Evolutionary conservation across 1,139 yeast genomes (phyloP).

Genomic region (Torulaspora pretoriensis): DNA sequence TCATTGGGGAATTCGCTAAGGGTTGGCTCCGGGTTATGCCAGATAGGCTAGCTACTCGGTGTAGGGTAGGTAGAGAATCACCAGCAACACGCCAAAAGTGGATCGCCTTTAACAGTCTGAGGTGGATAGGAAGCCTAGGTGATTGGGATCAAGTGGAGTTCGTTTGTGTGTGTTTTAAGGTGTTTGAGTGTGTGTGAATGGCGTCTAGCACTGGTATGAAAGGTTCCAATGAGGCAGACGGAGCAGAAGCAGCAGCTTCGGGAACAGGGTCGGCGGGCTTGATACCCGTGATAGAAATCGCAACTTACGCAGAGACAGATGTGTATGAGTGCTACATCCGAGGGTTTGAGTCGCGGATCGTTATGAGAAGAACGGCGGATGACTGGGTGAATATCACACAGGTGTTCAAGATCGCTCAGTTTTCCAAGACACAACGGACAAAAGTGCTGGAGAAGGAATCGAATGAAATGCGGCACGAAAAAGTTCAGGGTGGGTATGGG

Average conservation of each 20-base stretch:
- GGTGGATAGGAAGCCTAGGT: neutral
- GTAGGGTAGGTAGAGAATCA: neutral
- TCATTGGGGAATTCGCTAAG: conserved; percentile 8
- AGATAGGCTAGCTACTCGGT: conserved; percentile 1
- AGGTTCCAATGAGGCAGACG: conserved; percentile 12
- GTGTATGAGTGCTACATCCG: conserved; percentile 53
- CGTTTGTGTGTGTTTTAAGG: too few relatives aligned
- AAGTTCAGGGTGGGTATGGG: conserved; percentile 94
- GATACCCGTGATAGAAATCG: conserved; percentile 34
- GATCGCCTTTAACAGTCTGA: neutral
- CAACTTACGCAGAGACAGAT: conserved; percentile 41
- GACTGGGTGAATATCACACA: conserved; percentile 92
- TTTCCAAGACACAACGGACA: conserved; percentile 81
- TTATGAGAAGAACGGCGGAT: conserved; percentile 74
- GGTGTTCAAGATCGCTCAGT: conserved; percentile 78
- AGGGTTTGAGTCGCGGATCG: conserved; percentile 32
- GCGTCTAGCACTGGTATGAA: conserved; percentile 14
- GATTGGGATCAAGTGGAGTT: neutral
- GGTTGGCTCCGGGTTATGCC: conserved; percentile 6
- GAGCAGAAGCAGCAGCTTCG: conserved; percentile 2
- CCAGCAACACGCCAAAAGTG: neutral
- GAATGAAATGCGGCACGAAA: conserved; percentile 81
- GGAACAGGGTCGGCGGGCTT: conserved; percentile 3
- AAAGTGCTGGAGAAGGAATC: conserved; percentile 83
- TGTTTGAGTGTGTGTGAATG: conserved; percentile 8